Evolutionary conservation across 2,329 filamentous ascomycete species (phyloP).

Genomic region (Alternaria gaisen): DNA sequence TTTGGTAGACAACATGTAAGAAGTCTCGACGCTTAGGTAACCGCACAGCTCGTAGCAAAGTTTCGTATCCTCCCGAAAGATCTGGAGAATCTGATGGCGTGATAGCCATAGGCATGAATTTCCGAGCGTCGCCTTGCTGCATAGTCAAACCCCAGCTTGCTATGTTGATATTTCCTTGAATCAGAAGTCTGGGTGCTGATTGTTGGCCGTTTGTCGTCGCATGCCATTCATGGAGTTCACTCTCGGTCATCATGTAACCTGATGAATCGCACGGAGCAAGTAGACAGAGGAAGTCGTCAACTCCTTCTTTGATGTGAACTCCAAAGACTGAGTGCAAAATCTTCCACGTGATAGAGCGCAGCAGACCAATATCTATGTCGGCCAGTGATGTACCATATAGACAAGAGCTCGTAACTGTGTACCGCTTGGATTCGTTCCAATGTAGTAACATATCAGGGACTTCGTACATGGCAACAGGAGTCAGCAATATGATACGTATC

Average conservation of each 20-base stretch:
- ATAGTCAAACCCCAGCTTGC: slow-evolving; percentile 38
- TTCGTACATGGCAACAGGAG: slow-evolving; percentile 30
- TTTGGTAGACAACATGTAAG: slow-evolving; percentile 56
- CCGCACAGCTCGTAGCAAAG: slow-evolving; percentile 28
- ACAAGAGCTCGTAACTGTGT: slow-evolving; percentile 27
- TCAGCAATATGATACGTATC: slow-evolving; percentile 35
- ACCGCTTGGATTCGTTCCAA: slow-evolving; percentile 43
- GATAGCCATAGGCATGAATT: slow-evolving; percentile 27
- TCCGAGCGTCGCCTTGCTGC: slow-evolving; percentile 30
- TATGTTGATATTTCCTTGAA: slow-evolving; percentile 2
- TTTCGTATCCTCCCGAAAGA: not conserved
- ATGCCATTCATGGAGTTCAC: slow-evolving; percentile 29
- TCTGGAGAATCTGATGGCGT: not conserved
- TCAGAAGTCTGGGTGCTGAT: slow-evolving; percentile 26
- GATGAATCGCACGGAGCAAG: slow-evolving; percentile 34
- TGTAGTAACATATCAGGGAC: slow-evolving; percentile 33
- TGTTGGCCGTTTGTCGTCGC: slow-evolving; percentile 18
- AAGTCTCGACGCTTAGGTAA: slow-evolving; percentile 69
- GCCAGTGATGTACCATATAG: slow-evolving; percentile 18
- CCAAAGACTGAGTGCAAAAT: slow-evolving; percentile 37
- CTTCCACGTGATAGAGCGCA: slow-evolving; percentile 37
- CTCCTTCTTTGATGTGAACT: slow-evolving; percentile 29
- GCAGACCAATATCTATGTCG: slow-evolving; percentile 24
- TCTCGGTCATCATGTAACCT: slow-evolving; percentile 11
- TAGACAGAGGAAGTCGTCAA: slow-evolving; percentile 43